Conservation (phyloP, 2,329 filamentous ascomycete genomes). For the Diaporthe capsici region DNA sequence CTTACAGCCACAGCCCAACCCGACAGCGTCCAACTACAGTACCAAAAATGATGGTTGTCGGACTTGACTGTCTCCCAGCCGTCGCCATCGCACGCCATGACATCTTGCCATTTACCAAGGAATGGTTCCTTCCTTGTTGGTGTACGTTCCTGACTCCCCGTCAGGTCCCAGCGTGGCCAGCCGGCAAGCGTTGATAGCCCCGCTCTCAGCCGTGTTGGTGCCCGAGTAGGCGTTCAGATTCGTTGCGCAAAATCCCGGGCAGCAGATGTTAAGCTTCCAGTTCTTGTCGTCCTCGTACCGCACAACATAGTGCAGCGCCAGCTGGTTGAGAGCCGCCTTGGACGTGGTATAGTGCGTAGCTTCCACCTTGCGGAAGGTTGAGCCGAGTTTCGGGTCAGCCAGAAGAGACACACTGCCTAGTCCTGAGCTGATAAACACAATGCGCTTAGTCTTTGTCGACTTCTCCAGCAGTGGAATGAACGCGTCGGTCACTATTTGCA, state of each 20-base stretch:
- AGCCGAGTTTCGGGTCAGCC: constrained; percentile 35
- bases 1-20: not conserved
- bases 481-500: constrained; percentile 48
- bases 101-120: constrained; percentile 41
- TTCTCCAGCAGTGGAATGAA: constrained; percentile 52
- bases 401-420: constrained; percentile 43
- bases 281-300: constrained; percentile 44
- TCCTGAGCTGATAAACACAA: constrained; percentile 47
- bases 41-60: not conserved
- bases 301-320: constrained; percentile 43
- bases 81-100: not conserved
- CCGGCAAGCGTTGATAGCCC: constrained; percentile 46
- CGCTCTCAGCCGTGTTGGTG: constrained; percentile 40
- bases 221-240: constrained; percentile 45
- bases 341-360: constrained; percentile 45
- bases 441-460: constrained; percentile 44
- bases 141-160: constrained; percentile 45
- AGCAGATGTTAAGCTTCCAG: constrained; percentile 49
- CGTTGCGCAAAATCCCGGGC: constrained; percentile 47
- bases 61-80: not conserved
- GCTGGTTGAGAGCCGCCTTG: constrained; percentile 49
- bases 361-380: not conserved
- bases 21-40: not conserved
- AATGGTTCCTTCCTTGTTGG: constrained; percentile 40
- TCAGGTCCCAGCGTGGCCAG: constrained; percentile 46